Evolutionary conservation across 129 eudicot species (phyloP), one percentile per base, ranked within the genome.

Genomic region (Tagetes erecta): DNA sequence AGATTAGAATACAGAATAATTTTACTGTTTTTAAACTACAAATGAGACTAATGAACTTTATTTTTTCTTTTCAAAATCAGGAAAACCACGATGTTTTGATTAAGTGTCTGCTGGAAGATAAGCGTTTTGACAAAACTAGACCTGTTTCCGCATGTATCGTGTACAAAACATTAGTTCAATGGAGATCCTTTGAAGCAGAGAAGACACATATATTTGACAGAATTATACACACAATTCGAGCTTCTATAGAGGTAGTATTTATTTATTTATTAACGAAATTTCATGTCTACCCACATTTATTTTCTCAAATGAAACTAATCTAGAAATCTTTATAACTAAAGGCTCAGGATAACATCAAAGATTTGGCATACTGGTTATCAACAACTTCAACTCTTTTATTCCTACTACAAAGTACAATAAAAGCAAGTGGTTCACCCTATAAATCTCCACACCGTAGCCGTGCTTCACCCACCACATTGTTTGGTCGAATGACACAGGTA

Each of bases 161-260:
- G 78, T 91, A 86, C 84, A 95, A 88, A 87, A 79, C 95, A 82
- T 91, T 95, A 76, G 80, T 95, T 58, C 99, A 95, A 33, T 95
- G 99, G 99, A 88, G 99, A 83, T 95, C 99, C 71, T 91, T 95
- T 77, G 99, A 95, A 67, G 99, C 96, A 71, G 97, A 95, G 39
- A 95, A 92, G 86, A 95, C 97, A 53, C 85, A 71, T 71, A 91
- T 95, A 51, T 95, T 91, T 80, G 99, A 91, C 56, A 92, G 92
- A 79, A 88, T 95, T 64, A 88, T 95, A 82, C 96, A 87, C 70
- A 78, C 96, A 60, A 87, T 95, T 63, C 89, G 90, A 68, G 80
- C 96, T 73, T 86, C 97, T 47, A 87, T 95, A 60, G 97, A 95
- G 99, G 99, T 94, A 81, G 40, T 42, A 63, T 47, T 35, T 67